Conservation (phyloP, 1,284 basidiomycete species). For the Pyrrhoderma noxium region DNA sequence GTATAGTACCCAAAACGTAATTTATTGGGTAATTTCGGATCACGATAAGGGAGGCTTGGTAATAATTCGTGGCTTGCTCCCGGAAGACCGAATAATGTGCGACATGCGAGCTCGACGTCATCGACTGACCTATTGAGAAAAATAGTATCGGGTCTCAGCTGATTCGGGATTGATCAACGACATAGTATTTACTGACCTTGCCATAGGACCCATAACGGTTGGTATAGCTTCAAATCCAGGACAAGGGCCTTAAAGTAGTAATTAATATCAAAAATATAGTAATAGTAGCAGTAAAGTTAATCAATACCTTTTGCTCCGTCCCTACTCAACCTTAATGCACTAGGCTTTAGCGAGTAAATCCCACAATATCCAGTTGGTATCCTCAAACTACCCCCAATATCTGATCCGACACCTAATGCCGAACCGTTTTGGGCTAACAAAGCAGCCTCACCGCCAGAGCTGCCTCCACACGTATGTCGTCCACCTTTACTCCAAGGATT, state of each 20-base stretch:
- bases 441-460: constrained; percentile 74
- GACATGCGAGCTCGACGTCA: constrained; percentile 57
- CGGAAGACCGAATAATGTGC: constrained; percentile 47
- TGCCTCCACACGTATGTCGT: constrained; percentile 71
- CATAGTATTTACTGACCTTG: constrained; percentile 36
- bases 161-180: background rate
- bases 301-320: constrained; percentile 45
- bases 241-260: constrained; percentile 33
- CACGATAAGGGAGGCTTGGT: constrained; percentile 54
- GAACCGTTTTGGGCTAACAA: constrained; percentile 70
- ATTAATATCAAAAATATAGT: too few relatives aligned
- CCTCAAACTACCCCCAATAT: constrained; percentile 70
- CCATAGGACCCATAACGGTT: constrained; percentile 67
- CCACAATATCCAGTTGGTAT: constrained; percentile 82
- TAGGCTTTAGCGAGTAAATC: constrained; percentile 75
- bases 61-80: constrained; percentile 32
- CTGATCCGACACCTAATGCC: constrained; percentile 72
- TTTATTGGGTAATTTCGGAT: constrained; percentile 45
- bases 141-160: background rate
- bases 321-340: constrained; percentile 41
- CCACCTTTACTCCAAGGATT: constrained; percentile 58
- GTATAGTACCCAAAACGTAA: constrained; percentile 70
- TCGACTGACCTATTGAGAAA: constrained; percentile 42
- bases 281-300: too few relatives aligned
- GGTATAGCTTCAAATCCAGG: constrained; percentile 65